phyloP scores from a whole-genome alignment of 2,329 filamentous ascomycete genomes.

The Fusarium sp. region DNA sequence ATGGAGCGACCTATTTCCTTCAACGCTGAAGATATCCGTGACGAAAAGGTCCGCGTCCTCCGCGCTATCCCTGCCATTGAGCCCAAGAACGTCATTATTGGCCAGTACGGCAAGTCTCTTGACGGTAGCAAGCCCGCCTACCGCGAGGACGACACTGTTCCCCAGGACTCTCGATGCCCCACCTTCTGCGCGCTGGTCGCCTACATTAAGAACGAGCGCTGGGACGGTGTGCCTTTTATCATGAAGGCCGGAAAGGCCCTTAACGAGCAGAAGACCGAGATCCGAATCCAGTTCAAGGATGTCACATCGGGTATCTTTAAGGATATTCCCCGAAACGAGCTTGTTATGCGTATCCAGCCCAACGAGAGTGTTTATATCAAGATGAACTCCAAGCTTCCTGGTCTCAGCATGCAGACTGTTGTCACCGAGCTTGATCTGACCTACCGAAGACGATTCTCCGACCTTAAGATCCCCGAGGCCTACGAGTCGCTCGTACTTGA shows the following conservation, averaged over 20 bases:
- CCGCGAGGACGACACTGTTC: constrained; percentile 98
- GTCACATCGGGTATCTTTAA: constrained; percentile 99
- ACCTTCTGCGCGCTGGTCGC: constrained; percentile 98
- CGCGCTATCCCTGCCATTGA: constrained; percentile 94
- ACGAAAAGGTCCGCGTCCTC: constrained; percentile 97
- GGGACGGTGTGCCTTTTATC: constrained; percentile 99
- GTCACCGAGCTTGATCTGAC: constrained; percentile 98
- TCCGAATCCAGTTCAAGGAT: constrained; percentile 99
- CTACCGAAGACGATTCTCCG: constrained; percentile 97
- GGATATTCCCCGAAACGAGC: constrained; percentile 98
- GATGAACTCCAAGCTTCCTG: constrained; percentile 99
- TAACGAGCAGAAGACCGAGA: constrained; percentile 99
- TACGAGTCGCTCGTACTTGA: constrained; percentile 98
- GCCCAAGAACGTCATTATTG: constrained; percentile 99
- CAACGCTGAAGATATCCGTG: constrained; percentile 96
- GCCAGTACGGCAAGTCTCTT: constrained; percentile 95
- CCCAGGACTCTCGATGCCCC: constrained; percentile 95
- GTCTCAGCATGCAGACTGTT: constrained; percentile 98
- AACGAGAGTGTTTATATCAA: constrained; percentile 99
- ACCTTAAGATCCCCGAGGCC: constrained; percentile 98
- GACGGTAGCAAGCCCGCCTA: constrained; percentile 97
- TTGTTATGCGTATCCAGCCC: constrained; percentile 98
- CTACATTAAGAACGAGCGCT: constrained; percentile 99
- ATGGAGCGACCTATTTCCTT: constrained; percentile 99
- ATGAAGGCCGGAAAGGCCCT: constrained; percentile 98